Base-by-base conservation (phyloP, 2,329 filamentous ascomycete species). In the Neopestalotiopsis clavispora region DNA sequence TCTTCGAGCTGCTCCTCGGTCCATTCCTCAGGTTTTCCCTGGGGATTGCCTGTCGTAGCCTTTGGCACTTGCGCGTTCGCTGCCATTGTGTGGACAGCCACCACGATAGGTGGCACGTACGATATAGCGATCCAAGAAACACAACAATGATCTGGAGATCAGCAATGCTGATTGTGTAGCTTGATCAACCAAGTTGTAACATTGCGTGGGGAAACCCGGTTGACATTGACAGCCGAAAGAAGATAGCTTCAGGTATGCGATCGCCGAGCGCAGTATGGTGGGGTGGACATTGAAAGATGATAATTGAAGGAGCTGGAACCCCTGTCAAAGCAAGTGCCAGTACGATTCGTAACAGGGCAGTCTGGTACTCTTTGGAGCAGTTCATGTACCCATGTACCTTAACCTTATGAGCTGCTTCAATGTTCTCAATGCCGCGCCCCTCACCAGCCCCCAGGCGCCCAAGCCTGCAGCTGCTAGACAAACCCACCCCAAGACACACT, bases 1-100 rank as follows among this genome's bases (percentile, higher is more conserved):
- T 83, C 79, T 69, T 85, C 82, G 6, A 89, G 79, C 69, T 83
- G 83, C 67, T 83, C 80, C 75, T 89, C 86, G 62, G 87, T 83
- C 79, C 81, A 80, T 9, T 77, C 75, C 67, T 81, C 80, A 74
- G 38, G 71, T 69, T 72, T 56, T 20, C 20, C 60, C 5, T 57
- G 58, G 58, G 40, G 20, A n/a, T 32, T 62, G 34, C 40, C 23
- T 67, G 69, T 58, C 68, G 56, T 10, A 66, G 68, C 73, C 34
- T 63, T 60, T 59, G 57, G 23, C 4, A 30, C 57, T 20, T 20
- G n/a, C 28, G 60, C 38, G 63, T 73, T 73, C 14, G 69, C 61
- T 56, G 71, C 66, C 72, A 73, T 72, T 42, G 4, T 67, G 7
- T 20, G 23, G 14, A 56, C 13, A 23, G 17, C 20, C 14, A 12